These are phyloP conservation scores for Rhododendron ferrugineum DNA, from an alignment of 148 eudicot genomes.

Conservation along the genomic window DNA sequence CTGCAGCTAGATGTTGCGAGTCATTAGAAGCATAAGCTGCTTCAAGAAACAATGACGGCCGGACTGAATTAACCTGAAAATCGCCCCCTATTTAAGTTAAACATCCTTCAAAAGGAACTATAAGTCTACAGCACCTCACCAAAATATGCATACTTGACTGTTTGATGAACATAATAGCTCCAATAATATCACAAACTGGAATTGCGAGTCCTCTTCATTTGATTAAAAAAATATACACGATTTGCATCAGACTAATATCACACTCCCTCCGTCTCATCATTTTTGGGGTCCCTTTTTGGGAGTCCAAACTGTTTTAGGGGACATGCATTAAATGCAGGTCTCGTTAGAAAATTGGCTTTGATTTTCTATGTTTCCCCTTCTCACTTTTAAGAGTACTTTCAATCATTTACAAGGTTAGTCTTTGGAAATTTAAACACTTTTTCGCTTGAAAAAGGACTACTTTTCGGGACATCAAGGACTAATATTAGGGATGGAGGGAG, in stretches of 20 bases:
- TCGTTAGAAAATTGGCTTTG: not conserved
- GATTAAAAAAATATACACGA: not conserved
- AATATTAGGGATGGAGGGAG: not conserved
- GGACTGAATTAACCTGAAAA: constrained; percentile 65
- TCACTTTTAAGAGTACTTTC: not conserved
- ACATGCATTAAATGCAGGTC: not conserved
- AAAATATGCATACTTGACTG: not conserved
- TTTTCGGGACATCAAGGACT: not conserved
- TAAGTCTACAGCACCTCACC: not conserved
- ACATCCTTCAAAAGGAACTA: not conserved
- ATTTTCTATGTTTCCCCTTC: not conserved
- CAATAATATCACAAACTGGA: not conserved
- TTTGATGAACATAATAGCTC: not conserved
- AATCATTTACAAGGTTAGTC: not conserved
- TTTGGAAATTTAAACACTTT: not conserved
- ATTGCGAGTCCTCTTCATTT: not conserved
- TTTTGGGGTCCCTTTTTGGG: not conserved
- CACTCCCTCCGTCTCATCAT: not conserved
- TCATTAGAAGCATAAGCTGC: constrained; percentile 78
- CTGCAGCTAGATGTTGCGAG: constrained; percentile 78
- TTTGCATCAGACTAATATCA: not conserved
- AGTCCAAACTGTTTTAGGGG: not conserved
- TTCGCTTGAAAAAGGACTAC: not conserved
- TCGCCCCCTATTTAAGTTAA: constrained; percentile 1
- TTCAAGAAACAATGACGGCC: constrained; percentile 87